Evolutionary conservation across 371 early-diverging fungal genomes (phyloP), one percentile per base, ranked within the genome.

Genomic region (Coemansia sp.): DNA sequence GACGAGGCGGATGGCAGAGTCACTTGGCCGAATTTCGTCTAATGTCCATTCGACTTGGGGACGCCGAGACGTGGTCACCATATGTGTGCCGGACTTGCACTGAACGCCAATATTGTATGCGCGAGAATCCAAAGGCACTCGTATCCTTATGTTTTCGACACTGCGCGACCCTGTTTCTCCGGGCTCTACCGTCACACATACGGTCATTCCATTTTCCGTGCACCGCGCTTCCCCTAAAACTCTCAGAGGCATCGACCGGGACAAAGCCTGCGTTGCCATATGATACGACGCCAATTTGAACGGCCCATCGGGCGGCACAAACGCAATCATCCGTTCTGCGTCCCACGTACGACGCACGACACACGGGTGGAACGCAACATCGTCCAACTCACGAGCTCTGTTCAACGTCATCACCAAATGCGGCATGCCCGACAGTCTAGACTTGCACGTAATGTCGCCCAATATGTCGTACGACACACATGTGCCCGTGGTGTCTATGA

Each of bases 241-340:
- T 3, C 34, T 21, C 50, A 72, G 34, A 0, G 72, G 72, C 14
- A 72, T 34, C 34, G 34, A 10, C 8, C 34, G 34, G 0, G 7
- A 4, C 34, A 31, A 31, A 6, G 34, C 7, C 10, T 8, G 10
- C 34, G 10, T 7, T 10, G 67, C 60, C 6, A 64, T 66, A 29
- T 86, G 83, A 73, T 92, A 95, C 11, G 88, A 89, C 87, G 92
- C 90, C 45, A 95, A 84, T 62, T 88, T 92, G 77, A 94, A 95
- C 40, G 85, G 85, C 5, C 95, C 95, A 79, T 97, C 95, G 7
- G 97, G 97, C 16, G 97, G 97, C 4, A 95, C 87, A 84, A 95
- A 97, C 2, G 91, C 92, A 18, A 97, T 78, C 2, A 86, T 81
- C 27, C 88, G 85, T 59, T 94, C 92, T 40, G 84, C 82, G 59